These are phyloP conservation scores for Collybiopsis confluens DNA, from an alignment of 768 basidiomycete genomes.

Conservation along the genomic window DNA sequence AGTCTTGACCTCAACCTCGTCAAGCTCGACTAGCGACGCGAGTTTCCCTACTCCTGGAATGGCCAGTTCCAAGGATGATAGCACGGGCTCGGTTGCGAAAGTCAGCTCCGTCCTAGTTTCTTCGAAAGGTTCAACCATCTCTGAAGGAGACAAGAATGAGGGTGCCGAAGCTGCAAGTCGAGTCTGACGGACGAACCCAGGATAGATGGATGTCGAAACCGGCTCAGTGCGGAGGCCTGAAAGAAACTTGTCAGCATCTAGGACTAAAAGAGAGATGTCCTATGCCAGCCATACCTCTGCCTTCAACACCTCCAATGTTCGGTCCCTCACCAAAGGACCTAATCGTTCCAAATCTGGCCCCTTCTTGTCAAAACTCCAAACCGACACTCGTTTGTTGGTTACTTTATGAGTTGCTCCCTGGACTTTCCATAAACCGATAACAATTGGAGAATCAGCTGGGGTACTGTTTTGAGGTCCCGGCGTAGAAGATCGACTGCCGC, in stretches of 20 bases:
- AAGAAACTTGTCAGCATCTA: constrained; percentile 9
- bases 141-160: constrained; percentile 33
- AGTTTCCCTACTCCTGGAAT: constrained; percentile 61
- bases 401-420: constrained; percentile 84
- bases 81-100: constrained; percentile 90
- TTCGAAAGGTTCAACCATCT: constrained; percentile 96
- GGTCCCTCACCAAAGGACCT: constrained; percentile 61
- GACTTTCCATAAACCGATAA: constrained; percentile 86
- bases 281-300: constrained; percentile 62
- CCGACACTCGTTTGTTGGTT: constrained; percentile 84
- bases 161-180: neutral
- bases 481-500: constrained; percentile 44
- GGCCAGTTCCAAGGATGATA: constrained; percentile 76
- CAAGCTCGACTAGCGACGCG: constrained; percentile 70
- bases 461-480: constrained; percentile 29
- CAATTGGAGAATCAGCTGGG: constrained; percentile 29
- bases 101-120: constrained; percentile 86
- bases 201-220: constrained; percentile 89
- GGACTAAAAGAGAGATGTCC: constrained; percentile 1
- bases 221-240: constrained; percentile 79
- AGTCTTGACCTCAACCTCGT: constrained; percentile 87
- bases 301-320: constrained; percentile 80
- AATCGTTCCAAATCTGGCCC: constrained; percentile 69
- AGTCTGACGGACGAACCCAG: constrained; percentile 50
- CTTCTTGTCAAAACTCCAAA: constrained; percentile 91